Evolutionary conservation across 2,329 filamentous ascomycete genomes (phyloP), one percentile per base, ranked within the genome.

Genomic region (Neonectria magnoliae): DNA sequence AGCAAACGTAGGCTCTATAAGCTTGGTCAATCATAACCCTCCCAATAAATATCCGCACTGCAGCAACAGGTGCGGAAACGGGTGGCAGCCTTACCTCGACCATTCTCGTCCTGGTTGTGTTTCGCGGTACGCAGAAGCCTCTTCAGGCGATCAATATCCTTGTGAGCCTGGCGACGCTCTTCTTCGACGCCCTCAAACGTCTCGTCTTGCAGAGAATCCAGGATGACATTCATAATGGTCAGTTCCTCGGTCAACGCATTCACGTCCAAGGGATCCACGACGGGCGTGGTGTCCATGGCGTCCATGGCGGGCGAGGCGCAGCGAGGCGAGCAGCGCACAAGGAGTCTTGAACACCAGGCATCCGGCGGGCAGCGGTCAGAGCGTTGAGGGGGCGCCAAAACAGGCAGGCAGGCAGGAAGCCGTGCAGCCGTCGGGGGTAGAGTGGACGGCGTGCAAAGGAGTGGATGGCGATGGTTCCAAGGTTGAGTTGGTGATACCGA

Each of bases 181-280:
- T 70, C 61, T 33, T 79, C 77, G 38, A 74, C 75, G 16, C 70
- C 76, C 6, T 75, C 71, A 57, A 72, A 74, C 7, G 64, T 57
- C 36, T 69, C 69, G 25, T 57, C 65, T 20, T 65, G 42, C n/a
- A 86, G 77, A 2, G 83, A 85, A 8, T 71, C 67, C 3, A 85
- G 75, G 20, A 85, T 77, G 54, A 81, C 80, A 51, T 75, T 75
- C 63, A 84, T 80, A 20, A 84, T 76, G 33, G 70, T 75, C 64
- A 85, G 72, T 60, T 85, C 82, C 52, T 83, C 80, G 18, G 67
- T 68, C 20, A 84, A 68, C 18, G 71, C 73, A 51, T 75, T 70
- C 18, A 76, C 52, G 10, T 60, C 67, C 61, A 67, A 66, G 18
- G 68, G 53, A 5, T 65, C 60, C 50, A 27, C 71, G 67, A 38